Base-by-base conservation (phyloP, 2,329 filamentous ascomycete species). In the Aspergillus aculeatinus region DNA sequence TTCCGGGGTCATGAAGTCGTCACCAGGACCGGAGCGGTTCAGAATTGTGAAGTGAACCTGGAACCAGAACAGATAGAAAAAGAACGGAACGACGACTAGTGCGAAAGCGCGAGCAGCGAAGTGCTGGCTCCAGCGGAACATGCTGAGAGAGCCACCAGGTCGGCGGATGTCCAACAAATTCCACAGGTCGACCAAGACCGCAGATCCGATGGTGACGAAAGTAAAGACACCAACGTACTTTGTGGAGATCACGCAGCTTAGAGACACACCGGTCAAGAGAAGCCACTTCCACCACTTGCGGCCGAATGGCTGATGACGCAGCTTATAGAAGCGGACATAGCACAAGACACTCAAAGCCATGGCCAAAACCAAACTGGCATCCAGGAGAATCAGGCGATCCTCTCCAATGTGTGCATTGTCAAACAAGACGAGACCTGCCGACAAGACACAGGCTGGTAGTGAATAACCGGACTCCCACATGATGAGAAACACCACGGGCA, bases 201-300 rank as follows among this genome's bases (percentile, higher is more conserved):
- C 95, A 7, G 92, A 92, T 66, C 95, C 95, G 69, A 99, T 95
- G 63, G 94, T 96, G 77, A 98, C 88, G 79, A 99, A 99, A 72
- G 93, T 96, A 78, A 99, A 99, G 44, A 91, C 83, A 69, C 95
- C 95, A 60, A 99, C 93, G 68, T 99, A 99, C 82, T 99, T 99
- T 76, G 91, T 96, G 58, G 95, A 98, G 70, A 99, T 98, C 74
- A 97, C 95, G 75, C 94, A 98, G 74, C 93, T 97, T 74, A 99
- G 85, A 62, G 89, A 89, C 74, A 99, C 94, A 61, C 95, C 95
- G 7, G 95, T 99, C 70, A 98, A 79, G 63, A 99, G 87, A 61
- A 99, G 85, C 95, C 95, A 99, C 79, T 99, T 99, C 95, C 95
- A 99, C 95, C 95, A 99, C 80, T 99, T 98, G 63, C 92, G 87